These are phyloP conservation scores for Phytopythium cucurbitacearum DNA, from an alignment of 352 stramenopile genomes.

Conservation along the genomic window DNA sequence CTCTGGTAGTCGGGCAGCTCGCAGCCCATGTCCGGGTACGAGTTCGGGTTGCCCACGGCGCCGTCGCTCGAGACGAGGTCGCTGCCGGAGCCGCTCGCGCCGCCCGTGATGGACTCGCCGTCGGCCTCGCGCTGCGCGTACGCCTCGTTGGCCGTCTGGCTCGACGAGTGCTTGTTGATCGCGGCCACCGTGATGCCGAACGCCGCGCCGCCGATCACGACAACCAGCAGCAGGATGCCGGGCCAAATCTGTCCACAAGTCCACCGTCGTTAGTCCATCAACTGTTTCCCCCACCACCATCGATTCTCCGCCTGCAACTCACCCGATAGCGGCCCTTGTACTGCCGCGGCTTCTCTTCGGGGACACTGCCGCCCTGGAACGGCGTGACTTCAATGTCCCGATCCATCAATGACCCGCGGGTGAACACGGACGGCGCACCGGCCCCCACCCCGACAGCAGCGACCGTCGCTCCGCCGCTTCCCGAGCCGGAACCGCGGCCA, in stretches of 20 bases:
- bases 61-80: constrained; percentile 66
- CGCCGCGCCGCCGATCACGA: constrained; percentile 24
- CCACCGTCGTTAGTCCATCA: constrained; percentile 1
- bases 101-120: constrained; percentile 13
- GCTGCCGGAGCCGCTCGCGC: constrained; percentile 19
- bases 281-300: not conserved
- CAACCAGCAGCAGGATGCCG: constrained; percentile 29
- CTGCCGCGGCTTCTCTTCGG: constrained; percentile 12
- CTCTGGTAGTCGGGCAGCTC: constrained; percentile 66
- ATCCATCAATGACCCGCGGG: constrained; percentile 21
- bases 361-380: constrained; percentile 2
- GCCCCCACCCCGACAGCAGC: constrained; percentile 3
- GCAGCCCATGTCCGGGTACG: constrained; percentile 59
- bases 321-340: constrained; percentile 31
- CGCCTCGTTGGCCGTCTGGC: constrained; percentile 10
- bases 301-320: constrained; percentile 1
- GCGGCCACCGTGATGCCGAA: constrained; percentile 27
- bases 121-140: constrained; percentile 23
- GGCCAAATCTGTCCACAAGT: constrained; percentile 30
- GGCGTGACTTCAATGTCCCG: constrained; percentile 24
- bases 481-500: constrained; percentile 10
- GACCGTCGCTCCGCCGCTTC: constrained; percentile 3
- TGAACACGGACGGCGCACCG: constrained; percentile 8
- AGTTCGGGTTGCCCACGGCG: constrained; percentile 64
- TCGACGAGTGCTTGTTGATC: constrained; percentile 13